Conservation (phyloP, 306 rosid species). For the Biancaea sappan region DNA sequence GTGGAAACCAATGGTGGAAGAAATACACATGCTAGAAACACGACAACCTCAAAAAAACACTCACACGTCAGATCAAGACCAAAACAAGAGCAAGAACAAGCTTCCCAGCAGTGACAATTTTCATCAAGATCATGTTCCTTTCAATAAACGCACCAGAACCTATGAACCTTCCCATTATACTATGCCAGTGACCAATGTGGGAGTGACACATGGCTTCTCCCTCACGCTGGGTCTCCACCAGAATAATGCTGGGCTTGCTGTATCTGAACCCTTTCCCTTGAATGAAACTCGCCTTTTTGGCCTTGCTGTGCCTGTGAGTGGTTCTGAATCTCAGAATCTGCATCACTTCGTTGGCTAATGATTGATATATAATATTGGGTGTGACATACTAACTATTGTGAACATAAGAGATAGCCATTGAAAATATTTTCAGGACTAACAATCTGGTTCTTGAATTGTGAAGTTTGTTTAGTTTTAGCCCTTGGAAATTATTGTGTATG, state of each 20-base stretch:
- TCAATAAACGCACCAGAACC: slow-evolving; percentile 47
- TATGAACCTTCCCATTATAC: slow-evolving; percentile 29
- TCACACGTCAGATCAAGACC: slow-evolving; percentile 35
- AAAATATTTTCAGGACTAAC: not conserved
- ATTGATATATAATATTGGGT: not conserved
- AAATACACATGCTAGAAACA: slow-evolving; percentile 65
- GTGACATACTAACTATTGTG: slow-evolving; percentile 16
- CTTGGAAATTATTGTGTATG: no score
- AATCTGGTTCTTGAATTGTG: no score
- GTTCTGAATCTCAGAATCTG: slow-evolving; percentile 58
- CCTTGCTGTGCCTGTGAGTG: slow-evolving; percentile 52
- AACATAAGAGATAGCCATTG: not conserved
- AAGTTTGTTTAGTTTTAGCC: no score
- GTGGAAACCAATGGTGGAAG: slow-evolving; percentile 87
- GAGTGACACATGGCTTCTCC: slow-evolving; percentile 51
- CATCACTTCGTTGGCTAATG: slow-evolving; percentile 67
- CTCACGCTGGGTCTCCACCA: slow-evolving; percentile 74
- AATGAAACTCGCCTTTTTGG: slow-evolving; percentile 54
- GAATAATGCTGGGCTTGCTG: slow-evolving; percentile 44
- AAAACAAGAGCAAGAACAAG: slow-evolving; percentile 7
- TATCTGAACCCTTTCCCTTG: slow-evolving; percentile 61
- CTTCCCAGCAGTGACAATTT: slow-evolving; percentile 31
- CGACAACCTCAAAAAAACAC: slow-evolving; percentile 48
- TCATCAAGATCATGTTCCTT: slow-evolving; percentile 30
- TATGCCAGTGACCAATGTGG: slow-evolving; percentile 31